Evolutionary conservation across 495 filamentous ascomycete species (phyloP).

Genomic region (Daldinia caldariorum): DNA sequence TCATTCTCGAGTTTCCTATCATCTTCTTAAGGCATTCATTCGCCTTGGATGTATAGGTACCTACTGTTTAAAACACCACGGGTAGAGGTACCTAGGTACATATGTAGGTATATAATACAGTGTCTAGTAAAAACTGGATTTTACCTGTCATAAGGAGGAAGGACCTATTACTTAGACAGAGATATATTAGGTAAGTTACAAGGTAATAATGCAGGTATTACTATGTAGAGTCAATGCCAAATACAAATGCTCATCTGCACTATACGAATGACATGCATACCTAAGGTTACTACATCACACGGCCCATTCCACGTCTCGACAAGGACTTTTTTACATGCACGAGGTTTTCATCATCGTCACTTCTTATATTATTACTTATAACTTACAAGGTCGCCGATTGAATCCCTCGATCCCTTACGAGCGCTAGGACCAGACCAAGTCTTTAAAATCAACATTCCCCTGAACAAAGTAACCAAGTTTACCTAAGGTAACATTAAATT

Average conservation of each 20-base stretch:
- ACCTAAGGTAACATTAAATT: too few relatives aligned
- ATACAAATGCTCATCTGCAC: background rate
- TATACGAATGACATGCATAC: constrained; percentile 12
- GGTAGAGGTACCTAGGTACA: too few relatives aligned
- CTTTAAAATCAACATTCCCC: background rate
- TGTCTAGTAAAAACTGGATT: background rate
- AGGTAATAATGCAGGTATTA: background rate
- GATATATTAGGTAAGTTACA: background rate
- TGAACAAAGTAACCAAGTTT: background rate
- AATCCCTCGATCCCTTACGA: background rate
- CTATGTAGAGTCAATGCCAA: background rate
- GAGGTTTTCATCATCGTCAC: constrained; percentile 4
- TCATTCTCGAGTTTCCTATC: background rate
- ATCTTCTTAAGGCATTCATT: background rate
- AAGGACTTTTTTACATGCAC: constrained; percentile 3
- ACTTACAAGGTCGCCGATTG: background rate
- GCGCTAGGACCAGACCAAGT: background rate
- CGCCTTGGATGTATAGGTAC: too few relatives aligned
- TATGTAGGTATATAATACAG: background rate
- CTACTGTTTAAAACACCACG: background rate
- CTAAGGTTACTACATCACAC: constrained; percentile 4
- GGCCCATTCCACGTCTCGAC: constrained; percentile 5
- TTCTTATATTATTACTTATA: background rate
- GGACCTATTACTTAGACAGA: too few relatives aligned
- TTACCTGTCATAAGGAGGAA: background rate